These are phyloP conservation scores for Ascochyta lentis DNA, from an alignment of 2,329 filamentous ascomycete genomes.

Conservation along the genomic window DNA sequence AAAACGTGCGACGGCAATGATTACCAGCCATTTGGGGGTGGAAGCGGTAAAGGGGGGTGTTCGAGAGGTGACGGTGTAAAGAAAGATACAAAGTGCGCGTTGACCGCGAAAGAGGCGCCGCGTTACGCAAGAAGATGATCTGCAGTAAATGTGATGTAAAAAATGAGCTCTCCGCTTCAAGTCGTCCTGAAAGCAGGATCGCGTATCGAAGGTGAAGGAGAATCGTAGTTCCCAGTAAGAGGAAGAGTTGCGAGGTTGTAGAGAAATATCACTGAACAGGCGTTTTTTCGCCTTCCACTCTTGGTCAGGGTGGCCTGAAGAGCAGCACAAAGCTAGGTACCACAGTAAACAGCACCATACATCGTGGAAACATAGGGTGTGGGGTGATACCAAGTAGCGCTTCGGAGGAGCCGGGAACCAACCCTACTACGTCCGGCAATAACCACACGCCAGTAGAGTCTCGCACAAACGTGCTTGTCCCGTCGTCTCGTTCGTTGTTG, in stretches of 20 bases:
- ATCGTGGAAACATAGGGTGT: slow-evolving; percentile 26
- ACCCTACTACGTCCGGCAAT: slow-evolving; percentile 28
- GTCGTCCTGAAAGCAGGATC: neutral
- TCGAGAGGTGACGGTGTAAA: neutral
- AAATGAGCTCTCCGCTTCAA: neutral
- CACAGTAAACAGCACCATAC: slow-evolving; percentile 36
- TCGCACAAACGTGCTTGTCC: slow-evolving; percentile 30
- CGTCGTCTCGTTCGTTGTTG: slow-evolving; percentile 30
- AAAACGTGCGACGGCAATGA: neutral
- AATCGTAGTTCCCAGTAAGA: neutral
- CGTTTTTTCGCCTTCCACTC: neutral
- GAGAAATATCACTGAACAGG: slow-evolving; percentile 8
- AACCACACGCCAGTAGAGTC: slow-evolving; percentile 21
- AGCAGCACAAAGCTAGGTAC: slow-evolving; percentile 24
- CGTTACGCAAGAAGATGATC: slow-evolving; percentile 11
- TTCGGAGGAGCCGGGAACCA: slow-evolving; percentile 25
- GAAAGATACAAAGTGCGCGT: slow-evolving; percentile 9
- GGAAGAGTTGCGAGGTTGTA: neutral
- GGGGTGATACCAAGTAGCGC: slow-evolving; percentile 36
- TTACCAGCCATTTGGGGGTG: neutral
- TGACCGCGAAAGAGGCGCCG: slow-evolving; percentile 20
- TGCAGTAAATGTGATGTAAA: neutral
- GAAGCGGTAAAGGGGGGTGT: neutral
- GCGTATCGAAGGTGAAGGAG: neutral
- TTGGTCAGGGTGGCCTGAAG: neutral